Base-by-base conservation (phyloP, 495 filamentous ascomycete genomes). In the Neurospora intermedia region DNA sequence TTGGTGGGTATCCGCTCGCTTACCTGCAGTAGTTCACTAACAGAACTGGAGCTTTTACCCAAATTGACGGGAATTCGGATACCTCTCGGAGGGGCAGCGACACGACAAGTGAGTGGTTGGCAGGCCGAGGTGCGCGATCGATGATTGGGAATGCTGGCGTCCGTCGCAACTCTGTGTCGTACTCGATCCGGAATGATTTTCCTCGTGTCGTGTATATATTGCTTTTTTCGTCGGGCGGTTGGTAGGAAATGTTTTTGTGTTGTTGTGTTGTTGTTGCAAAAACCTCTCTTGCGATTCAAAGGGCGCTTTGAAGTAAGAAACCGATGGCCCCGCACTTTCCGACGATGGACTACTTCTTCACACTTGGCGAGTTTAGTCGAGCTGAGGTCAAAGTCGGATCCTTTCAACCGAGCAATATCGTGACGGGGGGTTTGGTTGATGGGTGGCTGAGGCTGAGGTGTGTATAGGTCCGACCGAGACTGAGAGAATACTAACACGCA, bases 11-110 rank as follows among this genome's bases (percentile, higher is more conserved):
- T 74, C 73, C 42, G 71, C 54, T 62, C 72, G 72, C 78, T 76
- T 77, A 78, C 74, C 79, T 75, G 75, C 41, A 74, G 74, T 69
- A 71, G n/a, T 38, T 66, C 54, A 66, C 54, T 66, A 66, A 66
- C 54, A 66, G 54, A 66, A 38, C 54, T 16, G 54, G 54, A 15
- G 27, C 15, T 62, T 62, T 62, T 62, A 62, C 54, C 48, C 54
- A 62, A 66, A 66, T 4, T 66, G 54, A 38, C 35, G 35, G 35
- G 35, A 66, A 66, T 66, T 35, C 54, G 54, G 54, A 66, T 66
- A 31, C 35, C 35, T 38, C 35, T 38, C 35, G 27, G 54, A 66
- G 54, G 54, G 54, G 27, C 27, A 66, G 54, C 54, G 31, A 66
- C 27, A 5, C 54, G 31, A 66, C 27, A 5, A 66, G 15, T 66